Base-by-base conservation (phyloP, 306 rosid genomes). In the Glycine tomentella region DNA sequence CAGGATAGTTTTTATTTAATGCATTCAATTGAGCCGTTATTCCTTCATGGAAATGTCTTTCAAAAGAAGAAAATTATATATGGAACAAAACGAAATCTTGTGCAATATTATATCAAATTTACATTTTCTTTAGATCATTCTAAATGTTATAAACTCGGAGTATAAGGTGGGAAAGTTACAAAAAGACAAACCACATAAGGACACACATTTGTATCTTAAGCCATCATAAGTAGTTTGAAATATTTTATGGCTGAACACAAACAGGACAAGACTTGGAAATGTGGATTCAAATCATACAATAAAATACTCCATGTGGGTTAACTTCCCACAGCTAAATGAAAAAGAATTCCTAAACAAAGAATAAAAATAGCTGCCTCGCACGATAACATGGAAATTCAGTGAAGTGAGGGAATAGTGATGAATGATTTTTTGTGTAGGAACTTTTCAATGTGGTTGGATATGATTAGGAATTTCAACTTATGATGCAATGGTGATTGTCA, bases 251-350 rank as follows among this genome's bases (percentile, higher is more conserved):
- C 6, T 11, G n/a, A 20, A 67, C 11, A 52, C 45, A 20, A 66
- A 38, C 10, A 56, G 14, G 45, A 42, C 75, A 40, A 63, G 9
- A 16, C 56, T 11, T 8, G 53, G 8, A 66, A 36, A 38, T 52
- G 34, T 67, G 67, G 56, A 42, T 11, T 78, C 67, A 55, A 4
- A n/a, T 53, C 34, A 42, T 20, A 14, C 8, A 31, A 17, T 55
- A 79, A 79, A 68, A 68, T 53, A 68, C 10, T 67, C 46, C 76
- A 68, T 68, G 48, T 55, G 69, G 82, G 38, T 67, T 78, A 66
- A 34, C 40, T 16, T 53, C 64, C 13, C 66, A 16, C 46, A 59
- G 38, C 16, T 7, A 50, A 65, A 11, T 51, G 7, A 38, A 65
- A 76, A 14, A 3, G 5, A 36, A 12, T 38, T 15, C 0, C 0